phyloP scores from a whole-genome alignment of 768 basidiomycete species.

The Lactarius trivialis region DNA sequence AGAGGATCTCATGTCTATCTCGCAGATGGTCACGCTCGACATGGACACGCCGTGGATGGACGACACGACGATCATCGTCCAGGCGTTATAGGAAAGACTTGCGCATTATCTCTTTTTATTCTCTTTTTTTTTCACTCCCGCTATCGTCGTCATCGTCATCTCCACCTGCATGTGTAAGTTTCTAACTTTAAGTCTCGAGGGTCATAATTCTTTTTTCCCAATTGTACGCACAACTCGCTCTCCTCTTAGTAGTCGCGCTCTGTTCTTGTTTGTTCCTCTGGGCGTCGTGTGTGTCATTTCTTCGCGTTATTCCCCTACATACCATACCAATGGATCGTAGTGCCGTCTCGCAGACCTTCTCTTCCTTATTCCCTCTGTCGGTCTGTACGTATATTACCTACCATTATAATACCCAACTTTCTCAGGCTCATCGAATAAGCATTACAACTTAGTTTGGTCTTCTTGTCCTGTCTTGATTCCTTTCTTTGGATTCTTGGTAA shows the following conservation, averaged over 20 bases:
- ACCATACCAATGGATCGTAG: neutral
- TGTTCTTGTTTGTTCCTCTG: neutral
- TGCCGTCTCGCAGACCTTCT: neutral
- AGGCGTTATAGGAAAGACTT: slow-evolving; percentile 27
- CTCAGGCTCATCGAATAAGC: neutral
- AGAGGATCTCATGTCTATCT: slow-evolving; percentile 34
- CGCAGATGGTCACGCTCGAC: slow-evolving; percentile 42
- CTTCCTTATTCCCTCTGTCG: neutral
- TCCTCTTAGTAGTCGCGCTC: neutral
- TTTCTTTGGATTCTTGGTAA: no score
- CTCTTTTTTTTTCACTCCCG: neutral
- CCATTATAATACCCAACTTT: neutral
- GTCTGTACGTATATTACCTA: neutral
- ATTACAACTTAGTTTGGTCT: neutral
- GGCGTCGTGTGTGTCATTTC: neutral
- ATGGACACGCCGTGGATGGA: slow-evolving; percentile 47
- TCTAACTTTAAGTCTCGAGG: neutral
- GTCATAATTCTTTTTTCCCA: neutral
- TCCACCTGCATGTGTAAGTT: neutral
- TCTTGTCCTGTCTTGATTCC: no score
- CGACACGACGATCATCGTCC: slow-evolving; percentile 43
- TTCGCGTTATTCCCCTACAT: neutral
- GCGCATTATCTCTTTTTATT: no score
- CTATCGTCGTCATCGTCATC: neutral
- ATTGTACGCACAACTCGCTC: neutral